Evolutionary conservation across 495 filamentous ascomycete genomes (phyloP), one percentile per base, ranked within the genome.

Genomic region (Usnea hakonensis): DNA sequence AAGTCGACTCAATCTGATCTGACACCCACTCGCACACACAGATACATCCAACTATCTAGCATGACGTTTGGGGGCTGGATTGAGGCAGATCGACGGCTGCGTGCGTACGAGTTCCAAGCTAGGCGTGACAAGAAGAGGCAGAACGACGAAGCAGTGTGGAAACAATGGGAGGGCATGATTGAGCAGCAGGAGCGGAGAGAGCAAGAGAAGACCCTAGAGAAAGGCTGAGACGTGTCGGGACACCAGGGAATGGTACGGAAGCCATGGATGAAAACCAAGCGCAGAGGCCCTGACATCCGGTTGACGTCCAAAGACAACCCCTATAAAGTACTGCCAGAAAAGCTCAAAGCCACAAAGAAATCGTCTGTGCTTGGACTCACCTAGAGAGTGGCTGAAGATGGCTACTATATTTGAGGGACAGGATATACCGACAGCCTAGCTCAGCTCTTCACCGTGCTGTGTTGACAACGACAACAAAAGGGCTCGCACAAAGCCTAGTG

Each of bases 21-120:
- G 33, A 66, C 54, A 55, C 17, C 48, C 60, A 10, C 43, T 54
- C 32, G 38, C 28, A 0, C 23, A 0, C 23, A 9, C 67, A 88
- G 85, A 55, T 95, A 90, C 68, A 74, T 96, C 33, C 91, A 95
- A 70, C 89, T 95, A 77, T 90, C 87, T 26, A 84, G 82, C 58
- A 95, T 95, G 91, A 91, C 89, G 17, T 66, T 94, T 38, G 91
- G 91, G 11, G 85, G 87, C 55, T 90, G 88, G 79, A 79, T 95
- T 38, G 90, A 90, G 79, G 90, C 90, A 1, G 91, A 96, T 75
- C 77, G 78, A 60, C 77, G 88, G 48, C 78, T 95, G 55, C 81
- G 85, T 35, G 81, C 85, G 38, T 93, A 90, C 32, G 61, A 78
- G 43, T 65, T 79, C 43, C 64, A 74, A 78, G 87, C 77, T 73